Evolutionary conservation across 495 filamentous ascomycete species (phyloP).

Genomic region (Apiosordaria backusii): DNA sequence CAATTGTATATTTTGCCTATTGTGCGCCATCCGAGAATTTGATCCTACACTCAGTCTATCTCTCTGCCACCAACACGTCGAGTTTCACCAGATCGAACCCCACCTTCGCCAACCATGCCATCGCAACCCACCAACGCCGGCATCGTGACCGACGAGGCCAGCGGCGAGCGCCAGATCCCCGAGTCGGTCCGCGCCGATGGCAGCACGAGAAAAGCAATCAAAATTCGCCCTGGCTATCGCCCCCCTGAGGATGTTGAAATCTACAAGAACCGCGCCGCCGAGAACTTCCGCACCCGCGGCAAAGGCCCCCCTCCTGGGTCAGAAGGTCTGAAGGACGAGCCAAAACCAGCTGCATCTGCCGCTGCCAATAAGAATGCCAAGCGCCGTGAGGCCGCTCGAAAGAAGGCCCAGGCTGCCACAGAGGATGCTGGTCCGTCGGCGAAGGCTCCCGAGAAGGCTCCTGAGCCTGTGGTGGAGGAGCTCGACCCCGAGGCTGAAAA

Average conservation of each 20-base stretch:
- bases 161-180: slow-evolving; percentile 84
- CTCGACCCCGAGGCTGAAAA: slow-evolving; percentile 71
- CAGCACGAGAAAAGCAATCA: slow-evolving; percentile 83
- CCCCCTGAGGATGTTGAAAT: slow-evolving; percentile 95
- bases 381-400: slow-evolving; percentile 73
- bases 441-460: slow-evolving; percentile 28
- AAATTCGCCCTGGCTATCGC: slow-evolving; percentile 85
- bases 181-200: slow-evolving; percentile 84
- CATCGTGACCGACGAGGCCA: slow-evolving; percentile 65
- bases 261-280: slow-evolving; percentile 89
- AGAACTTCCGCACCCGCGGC: slow-evolving; percentile 78
- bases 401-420: slow-evolving; percentile 67
- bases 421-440: slow-evolving; percentile 40
- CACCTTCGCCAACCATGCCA: slow-evolving; percentile 41
- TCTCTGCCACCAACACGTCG: neutral
- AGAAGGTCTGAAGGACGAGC: slow-evolving; percentile 56
- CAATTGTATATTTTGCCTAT: too few relatives aligned
- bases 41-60: neutral
- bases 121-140: slow-evolving; percentile 57
- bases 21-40: too few relatives aligned
- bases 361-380: slow-evolving; percentile 88
- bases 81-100: neutral
- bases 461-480: slow-evolving; percentile 26
- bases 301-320: slow-evolving; percentile 75
- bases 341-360: slow-evolving; percentile 44